Evolutionary conservation across 345 rosid genomes (phyloP).

Genomic region (Brassica carinata): DNA sequence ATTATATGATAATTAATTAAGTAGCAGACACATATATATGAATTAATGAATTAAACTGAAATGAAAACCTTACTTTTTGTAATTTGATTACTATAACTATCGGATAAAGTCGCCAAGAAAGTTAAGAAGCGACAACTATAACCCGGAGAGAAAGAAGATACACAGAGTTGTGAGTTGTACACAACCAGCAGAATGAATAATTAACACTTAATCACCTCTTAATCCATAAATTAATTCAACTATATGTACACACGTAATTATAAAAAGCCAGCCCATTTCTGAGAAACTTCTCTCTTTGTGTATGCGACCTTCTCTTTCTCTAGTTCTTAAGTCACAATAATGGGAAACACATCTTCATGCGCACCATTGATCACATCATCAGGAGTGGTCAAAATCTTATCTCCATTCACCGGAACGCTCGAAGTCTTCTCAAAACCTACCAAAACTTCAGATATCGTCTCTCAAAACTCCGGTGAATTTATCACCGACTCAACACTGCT

Average conservation of each 20-base stretch:
- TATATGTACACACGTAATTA: slow-evolving; percentile 17
- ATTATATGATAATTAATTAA: slow-evolving; percentile 9
- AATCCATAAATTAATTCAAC: slow-evolving; percentile 24
- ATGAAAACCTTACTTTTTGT: slow-evolving; percentile 16
- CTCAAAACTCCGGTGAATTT: slow-evolving; percentile 25
- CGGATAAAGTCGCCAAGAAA: slow-evolving; percentile 25
- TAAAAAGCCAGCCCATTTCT: slow-evolving; percentile 28
- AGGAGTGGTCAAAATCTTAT: slow-evolving; percentile 33
- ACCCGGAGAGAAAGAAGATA: slow-evolving; percentile 24
- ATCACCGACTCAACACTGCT: slow-evolving; percentile 39
- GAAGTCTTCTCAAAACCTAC: slow-evolving; percentile 35
- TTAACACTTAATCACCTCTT: slow-evolving; percentile 27
- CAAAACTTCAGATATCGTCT: slow-evolving; percentile 33
- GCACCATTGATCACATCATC: slow-evolving; percentile 38
- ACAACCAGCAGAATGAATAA: slow-evolving; percentile 28
- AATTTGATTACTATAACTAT: slow-evolving; percentile 17
- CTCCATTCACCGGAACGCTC: slow-evolving; percentile 38
- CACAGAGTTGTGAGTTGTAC: slow-evolving; percentile 32
- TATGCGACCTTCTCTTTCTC: background rate
- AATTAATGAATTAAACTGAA: slow-evolving; percentile 8
- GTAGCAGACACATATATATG: slow-evolving; percentile 14
- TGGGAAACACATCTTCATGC: slow-evolving; percentile 46
- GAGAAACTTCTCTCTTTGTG: background rate
- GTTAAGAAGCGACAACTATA: slow-evolving; percentile 38
- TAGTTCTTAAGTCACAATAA: slow-evolving; percentile 18